A percentile compares a stretch with the other conserved stretches of the same genome.
Conservation (phyloP, 306 rosid species). For the Phaseolus lunatus region DNA sequence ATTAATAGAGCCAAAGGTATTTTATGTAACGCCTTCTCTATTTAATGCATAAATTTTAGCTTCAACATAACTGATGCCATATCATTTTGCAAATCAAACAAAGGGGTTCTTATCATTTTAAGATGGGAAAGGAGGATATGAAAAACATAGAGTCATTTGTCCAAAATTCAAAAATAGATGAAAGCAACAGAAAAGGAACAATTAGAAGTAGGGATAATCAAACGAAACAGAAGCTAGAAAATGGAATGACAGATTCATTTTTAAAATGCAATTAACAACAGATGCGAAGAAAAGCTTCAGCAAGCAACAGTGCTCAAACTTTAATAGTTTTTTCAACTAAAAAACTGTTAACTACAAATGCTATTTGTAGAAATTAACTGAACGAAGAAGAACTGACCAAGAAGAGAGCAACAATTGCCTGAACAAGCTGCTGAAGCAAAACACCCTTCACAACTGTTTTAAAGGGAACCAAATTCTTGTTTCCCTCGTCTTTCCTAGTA, state of each 20-base stretch:
- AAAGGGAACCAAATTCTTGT: constrained; percentile 74
- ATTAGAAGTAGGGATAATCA: not conserved
- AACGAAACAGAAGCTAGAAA: not conserved
- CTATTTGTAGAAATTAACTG: constrained; percentile 26
- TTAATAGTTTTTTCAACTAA: constrained; percentile 1
- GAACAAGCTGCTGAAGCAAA: constrained; percentile 83
- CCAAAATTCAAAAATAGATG: constrained; percentile 4
- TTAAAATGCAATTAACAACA: constrained; percentile 1
- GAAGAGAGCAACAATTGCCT: constrained; percentile 84
- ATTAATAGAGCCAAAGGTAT: not conserved
- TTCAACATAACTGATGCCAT: constrained; percentile 12
- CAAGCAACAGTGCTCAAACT: constrained; percentile 6
- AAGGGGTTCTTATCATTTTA: constrained; percentile 7
- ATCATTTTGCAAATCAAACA: constrained; percentile 9
- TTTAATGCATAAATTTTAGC: not conserved
- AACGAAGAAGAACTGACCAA: constrained; percentile 55
- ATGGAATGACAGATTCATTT: constrained; percentile 11
- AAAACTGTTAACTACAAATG: constrained; percentile 16
- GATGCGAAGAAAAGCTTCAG: not conserved
- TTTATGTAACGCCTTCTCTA: not conserved
- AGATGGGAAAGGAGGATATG: not conserved
- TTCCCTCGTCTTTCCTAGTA: constrained; percentile 66
- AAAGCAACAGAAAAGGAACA: constrained; percentile 12
- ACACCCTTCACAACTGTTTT: constrained; percentile 78
- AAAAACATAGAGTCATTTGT: not conserved